A percentile compares a stretch with the other conserved stretches of the same genome.
phyloP scores from a whole-genome alignment of 2,329 filamentous ascomycete genomes.

The Furcasterigmium sp. region DNA sequence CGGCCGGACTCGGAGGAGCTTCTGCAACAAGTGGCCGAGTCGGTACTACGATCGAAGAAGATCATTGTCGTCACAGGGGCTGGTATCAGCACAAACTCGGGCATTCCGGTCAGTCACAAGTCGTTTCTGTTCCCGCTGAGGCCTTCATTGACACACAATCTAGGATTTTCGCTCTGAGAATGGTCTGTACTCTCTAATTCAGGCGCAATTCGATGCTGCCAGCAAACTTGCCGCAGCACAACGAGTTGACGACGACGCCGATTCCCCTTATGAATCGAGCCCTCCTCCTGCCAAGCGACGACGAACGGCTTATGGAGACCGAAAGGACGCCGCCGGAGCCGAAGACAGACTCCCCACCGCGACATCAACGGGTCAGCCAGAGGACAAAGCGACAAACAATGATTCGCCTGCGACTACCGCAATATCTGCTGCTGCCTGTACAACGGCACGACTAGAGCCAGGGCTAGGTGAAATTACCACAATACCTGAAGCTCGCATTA shows the following conservation, averaged over 20 bases:
- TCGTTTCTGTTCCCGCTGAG: neutral
- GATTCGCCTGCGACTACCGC: too few relatives aligned
- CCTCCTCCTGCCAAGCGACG: neutral
- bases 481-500: too few relatives aligned
- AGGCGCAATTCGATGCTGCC: constrained; percentile 58
- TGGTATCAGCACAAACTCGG: constrained; percentile 71
- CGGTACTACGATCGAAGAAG: constrained; percentile 59
- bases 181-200: constrained; percentile 67
- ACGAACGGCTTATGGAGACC: neutral
- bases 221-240: constrained; percentile 18
- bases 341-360: too few relatives aligned
- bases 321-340: too few relatives aligned
- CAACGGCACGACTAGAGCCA: too few relatives aligned
- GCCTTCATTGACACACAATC: constrained; percentile 12
- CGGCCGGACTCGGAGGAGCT: constrained; percentile 42
- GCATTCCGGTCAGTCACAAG: constrained; percentile 58
- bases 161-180: constrained; percentile 70
- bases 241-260: constrained; percentile 7
- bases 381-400: too few relatives aligned
- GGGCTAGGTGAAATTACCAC: too few relatives aligned
- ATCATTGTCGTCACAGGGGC: constrained; percentile 69
- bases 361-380: too few relatives aligned
- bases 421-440: too few relatives aligned
- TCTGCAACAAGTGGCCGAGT: constrained; percentile 61
- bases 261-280: neutral